A percentile compares a stretch with the other conserved stretches of the same genome.
Conservation (phyloP, 495 filamentous ascomycete genomes). For the Neohortaea acidophila region DNA sequence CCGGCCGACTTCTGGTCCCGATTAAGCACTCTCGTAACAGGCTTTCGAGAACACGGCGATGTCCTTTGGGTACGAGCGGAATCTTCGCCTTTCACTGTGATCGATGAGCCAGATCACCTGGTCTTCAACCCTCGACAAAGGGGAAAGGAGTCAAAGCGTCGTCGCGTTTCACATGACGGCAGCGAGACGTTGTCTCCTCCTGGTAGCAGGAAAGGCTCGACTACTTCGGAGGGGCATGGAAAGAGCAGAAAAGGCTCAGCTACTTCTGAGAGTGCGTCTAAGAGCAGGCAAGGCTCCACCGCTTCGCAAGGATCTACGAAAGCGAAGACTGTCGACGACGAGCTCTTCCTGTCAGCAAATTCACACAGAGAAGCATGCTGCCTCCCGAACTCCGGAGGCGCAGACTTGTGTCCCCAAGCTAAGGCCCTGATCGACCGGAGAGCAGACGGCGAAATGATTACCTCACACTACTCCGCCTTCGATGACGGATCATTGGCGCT, state of each 20-base stretch:
- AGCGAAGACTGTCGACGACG: conserved; percentile 28
- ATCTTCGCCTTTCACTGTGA: conserved; percentile 44
- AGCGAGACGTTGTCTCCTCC: not conserved
- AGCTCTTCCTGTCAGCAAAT: conserved; percentile 42
- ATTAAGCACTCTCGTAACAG: conserved; percentile 47
- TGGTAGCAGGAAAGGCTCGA: not conserved
- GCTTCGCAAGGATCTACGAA: not conserved
- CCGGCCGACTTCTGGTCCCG: conserved; percentile 52
- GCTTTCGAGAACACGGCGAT: conserved; percentile 64
- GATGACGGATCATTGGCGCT: conserved; percentile 54
- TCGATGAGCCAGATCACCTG: conserved; percentile 28
- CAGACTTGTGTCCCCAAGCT: conserved; percentile 49
- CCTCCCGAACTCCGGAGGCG: conserved; percentile 46
- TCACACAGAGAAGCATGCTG: conserved; percentile 36
- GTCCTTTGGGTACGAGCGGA: conserved; percentile 79
- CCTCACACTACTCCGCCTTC: conserved; percentile 82
- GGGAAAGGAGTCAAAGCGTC: not conserved
- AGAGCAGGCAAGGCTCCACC: not conserved
- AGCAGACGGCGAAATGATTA: conserved; percentile 54
- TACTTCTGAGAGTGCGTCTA: not conserved
- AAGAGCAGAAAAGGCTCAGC: not conserved
- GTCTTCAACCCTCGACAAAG: conserved; percentile 20
- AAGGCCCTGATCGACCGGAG: conserved; percentile 28
- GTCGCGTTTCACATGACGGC: not conserved
- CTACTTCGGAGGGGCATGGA: conserved; percentile 2